These are phyloP conservation scores for Herpetomonas tarakana DNA, from an alignment of 208 protist genomes.

Conservation along the genomic window DNA sequence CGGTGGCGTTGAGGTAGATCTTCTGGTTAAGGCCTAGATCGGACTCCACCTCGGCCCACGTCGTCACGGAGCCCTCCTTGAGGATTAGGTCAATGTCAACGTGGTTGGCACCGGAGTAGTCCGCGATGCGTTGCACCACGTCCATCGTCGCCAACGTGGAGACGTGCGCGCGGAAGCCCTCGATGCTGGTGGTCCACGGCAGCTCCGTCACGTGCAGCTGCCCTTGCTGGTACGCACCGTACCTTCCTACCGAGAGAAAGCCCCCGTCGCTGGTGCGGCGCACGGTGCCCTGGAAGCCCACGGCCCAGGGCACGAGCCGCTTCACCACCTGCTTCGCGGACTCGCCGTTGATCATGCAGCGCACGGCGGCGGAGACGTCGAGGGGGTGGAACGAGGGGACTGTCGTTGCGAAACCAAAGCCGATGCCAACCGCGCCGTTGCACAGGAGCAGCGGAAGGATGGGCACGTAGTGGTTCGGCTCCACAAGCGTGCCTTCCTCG, in stretches of 20 bases:
- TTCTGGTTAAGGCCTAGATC: constrained; percentile 69
- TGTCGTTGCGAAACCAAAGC: constrained; percentile 97
- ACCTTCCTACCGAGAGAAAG: constrained; percentile 75
- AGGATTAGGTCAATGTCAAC: constrained; percentile 88
- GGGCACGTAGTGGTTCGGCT: constrained; percentile 99
- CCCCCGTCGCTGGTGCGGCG: constrained; percentile 57
- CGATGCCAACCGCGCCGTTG: constrained; percentile 99
- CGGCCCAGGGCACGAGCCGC: constrained; percentile 94
- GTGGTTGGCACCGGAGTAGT: constrained; percentile 90
- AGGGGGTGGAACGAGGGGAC: constrained; percentile 96
- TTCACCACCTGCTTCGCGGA: constrained; percentile 64
- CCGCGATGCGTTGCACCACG: constrained; percentile 84
- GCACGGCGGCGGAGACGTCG: constrained; percentile 91
- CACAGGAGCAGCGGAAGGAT: constrained; percentile 99
- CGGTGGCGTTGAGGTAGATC: constrained; percentile 84
- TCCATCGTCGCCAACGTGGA: constrained; percentile 63
- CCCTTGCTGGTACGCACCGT: constrained; percentile 57
- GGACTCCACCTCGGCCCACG: constrained; percentile 72
- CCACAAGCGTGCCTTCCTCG: constrained; percentile 98
- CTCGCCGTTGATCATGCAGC: constrained; percentile 83
- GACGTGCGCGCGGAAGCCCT: constrained; percentile 73
- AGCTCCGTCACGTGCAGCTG: constrained; percentile 78
- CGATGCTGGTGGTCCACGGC: constrained; percentile 71
- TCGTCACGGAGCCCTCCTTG: constrained; percentile 43
- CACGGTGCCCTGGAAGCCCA: constrained; percentile 93